phyloP scores from a whole-genome alignment of 108 stramenopile genomes.

The Mayamaea pseudoterrestris region DNA sequence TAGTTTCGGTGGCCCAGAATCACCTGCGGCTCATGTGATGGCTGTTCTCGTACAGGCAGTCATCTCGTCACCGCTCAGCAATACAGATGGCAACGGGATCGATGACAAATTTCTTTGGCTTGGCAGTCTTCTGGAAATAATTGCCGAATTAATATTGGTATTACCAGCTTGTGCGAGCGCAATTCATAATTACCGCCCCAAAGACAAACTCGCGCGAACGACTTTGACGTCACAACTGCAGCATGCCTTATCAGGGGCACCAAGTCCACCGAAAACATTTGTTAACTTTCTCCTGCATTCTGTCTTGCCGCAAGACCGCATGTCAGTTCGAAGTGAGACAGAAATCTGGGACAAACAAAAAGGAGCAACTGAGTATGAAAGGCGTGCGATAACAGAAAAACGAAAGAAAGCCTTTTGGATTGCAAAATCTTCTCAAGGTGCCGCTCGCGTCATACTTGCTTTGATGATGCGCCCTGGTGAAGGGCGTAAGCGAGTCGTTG shows the following conservation, averaged over 20 bases:
- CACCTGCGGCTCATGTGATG: too few relatives aligned
- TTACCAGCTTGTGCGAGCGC: conserved; percentile 85
- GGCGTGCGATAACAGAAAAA: conserved; percentile 1
- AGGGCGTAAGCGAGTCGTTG: conserved; percentile 75
- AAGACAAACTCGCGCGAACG: conserved; percentile 8
- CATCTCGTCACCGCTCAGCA: too few relatives aligned
- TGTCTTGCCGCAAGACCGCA: conserved; percentile 67
- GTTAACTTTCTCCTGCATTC: conserved; percentile 79
- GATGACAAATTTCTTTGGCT: conserved; percentile 62
- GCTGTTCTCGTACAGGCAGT: too few relatives aligned
- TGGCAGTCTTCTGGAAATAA: conserved; percentile 57
- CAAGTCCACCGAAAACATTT: conserved; percentile 60
- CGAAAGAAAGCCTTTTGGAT: conserved; percentile 17
- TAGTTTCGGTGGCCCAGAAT: too few relatives aligned
- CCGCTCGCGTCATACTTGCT: conserved; percentile 66
- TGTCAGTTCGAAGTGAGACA: conserved; percentile 5
- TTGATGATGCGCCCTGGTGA: conserved; percentile 87
- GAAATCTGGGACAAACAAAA: conserved; percentile 7
- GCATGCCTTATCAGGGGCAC: conserved; percentile 68
- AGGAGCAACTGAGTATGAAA: conserved; percentile 9
- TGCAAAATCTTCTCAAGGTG: conserved; percentile 42
- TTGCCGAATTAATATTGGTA: conserved; percentile 80
- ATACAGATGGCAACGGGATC: too few relatives aligned
- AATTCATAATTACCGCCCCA: conserved; percentile 50
- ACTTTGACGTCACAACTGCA: conserved; percentile 8